phyloP scores from a whole-genome alignment of 2,329 filamentous ascomycete genomes.

The Aspergillus fumigatus region DNA sequence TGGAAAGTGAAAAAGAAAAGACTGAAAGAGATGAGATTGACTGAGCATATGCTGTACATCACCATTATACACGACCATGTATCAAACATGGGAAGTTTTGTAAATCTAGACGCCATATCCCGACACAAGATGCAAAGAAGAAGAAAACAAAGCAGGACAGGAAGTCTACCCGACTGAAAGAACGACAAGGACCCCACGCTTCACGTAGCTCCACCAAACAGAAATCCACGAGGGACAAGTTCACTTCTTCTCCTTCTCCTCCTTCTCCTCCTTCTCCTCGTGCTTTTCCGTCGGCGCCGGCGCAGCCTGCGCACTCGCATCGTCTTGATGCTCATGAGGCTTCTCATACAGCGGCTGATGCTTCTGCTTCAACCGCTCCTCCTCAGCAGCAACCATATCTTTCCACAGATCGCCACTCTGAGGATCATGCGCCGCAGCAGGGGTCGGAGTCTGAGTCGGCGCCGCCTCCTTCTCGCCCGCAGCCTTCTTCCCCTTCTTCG shows the following conservation, averaged over 20 bases:
- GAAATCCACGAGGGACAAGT: not conserved
- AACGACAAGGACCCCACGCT: not conserved
- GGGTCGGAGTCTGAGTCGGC: constrained; percentile 52
- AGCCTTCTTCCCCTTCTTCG: constrained; percentile 73
- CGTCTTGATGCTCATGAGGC: constrained; percentile 17
- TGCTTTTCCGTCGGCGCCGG: constrained; percentile 6
- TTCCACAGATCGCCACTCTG: constrained; percentile 89
- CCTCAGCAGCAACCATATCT: constrained; percentile 48
- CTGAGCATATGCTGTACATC: not conserved
- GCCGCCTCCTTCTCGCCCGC: constrained; percentile 76
- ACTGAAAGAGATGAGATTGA: not conserved
- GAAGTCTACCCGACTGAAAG: not conserved
- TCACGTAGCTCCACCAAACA: not conserved
- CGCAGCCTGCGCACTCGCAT: not conserved
- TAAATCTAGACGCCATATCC: constrained; percentile 1
- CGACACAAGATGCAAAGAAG: not conserved
- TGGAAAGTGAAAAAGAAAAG: not conserved
- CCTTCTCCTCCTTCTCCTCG: not conserved
- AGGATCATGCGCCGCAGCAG: constrained; percentile 83
- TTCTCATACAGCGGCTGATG: constrained; percentile 34
- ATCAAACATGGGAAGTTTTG: not conserved
- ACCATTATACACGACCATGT: not conserved
- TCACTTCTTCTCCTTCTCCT: constrained; percentile 11
- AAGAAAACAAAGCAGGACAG: not conserved
- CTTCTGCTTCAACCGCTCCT: constrained; percentile 41